These are phyloP conservation scores for Penicillium paxilli DNA, from an alignment of 495 filamentous ascomycete genomes.

Conservation along the genomic window DNA sequence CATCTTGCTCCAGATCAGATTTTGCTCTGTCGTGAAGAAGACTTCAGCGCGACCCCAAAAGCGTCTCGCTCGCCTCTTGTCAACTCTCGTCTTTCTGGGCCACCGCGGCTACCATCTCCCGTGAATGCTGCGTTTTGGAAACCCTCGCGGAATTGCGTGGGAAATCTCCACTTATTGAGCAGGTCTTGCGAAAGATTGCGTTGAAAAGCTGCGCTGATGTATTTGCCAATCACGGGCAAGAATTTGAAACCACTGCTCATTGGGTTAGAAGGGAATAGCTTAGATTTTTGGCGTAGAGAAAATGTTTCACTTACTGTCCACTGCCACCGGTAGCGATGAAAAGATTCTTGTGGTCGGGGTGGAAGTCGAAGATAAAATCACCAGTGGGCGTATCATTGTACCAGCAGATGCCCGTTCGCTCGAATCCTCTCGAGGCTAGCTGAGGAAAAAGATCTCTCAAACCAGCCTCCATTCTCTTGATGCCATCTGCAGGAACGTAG, in stretches of 20 bases:
- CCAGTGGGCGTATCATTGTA: constrained; percentile 75
- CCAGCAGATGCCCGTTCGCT: constrained; percentile 73
- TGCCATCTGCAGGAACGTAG: constrained; percentile 55
- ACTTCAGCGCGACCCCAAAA: constrained; percentile 18
- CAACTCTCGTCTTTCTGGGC: constrained; percentile 31
- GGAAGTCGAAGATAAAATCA: constrained; percentile 75
- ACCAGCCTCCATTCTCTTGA: constrained; percentile 53
- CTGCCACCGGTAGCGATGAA: constrained; percentile 78
- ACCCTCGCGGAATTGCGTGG: constrained; percentile 21
- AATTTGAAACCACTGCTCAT: constrained; percentile 44
- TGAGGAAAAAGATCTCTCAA: constrained; percentile 59
- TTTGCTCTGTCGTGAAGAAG: constrained; percentile 24
- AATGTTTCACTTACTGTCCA: constrained; percentile 56
- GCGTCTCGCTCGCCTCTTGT: constrained; percentile 15
- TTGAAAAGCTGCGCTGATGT: constrained; percentile 40
- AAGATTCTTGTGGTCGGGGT: constrained; percentile 61
- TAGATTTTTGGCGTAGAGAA: too few relatives aligned
- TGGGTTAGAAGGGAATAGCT: too few relatives aligned
- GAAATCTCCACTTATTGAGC: constrained; percentile 38
- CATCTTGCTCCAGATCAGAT: too few relatives aligned
- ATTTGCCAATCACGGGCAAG: constrained; percentile 48
- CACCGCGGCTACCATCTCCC: constrained; percentile 35
- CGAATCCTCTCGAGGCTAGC: constrained; percentile 59
- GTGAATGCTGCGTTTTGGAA: constrained; percentile 26
- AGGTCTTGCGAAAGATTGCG: constrained; percentile 32